Percentiles rank a stretch among this genome's conserved stretches.
phyloP scores from a whole-genome alignment of 352 stramenopile species.

The Pilasporangium apinafurcum region DNA sequence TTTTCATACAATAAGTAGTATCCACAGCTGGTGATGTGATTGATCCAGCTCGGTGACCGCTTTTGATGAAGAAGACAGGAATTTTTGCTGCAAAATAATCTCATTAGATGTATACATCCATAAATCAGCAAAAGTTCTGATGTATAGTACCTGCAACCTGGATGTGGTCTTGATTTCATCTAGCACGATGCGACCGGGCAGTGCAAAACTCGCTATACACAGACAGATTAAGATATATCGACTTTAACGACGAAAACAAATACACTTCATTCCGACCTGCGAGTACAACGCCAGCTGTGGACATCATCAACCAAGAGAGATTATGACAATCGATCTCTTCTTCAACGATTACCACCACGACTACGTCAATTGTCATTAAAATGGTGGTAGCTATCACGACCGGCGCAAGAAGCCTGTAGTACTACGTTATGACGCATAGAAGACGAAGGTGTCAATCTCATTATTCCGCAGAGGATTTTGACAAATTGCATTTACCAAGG shows the following conservation, averaged over 20 bases:
- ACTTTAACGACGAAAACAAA: not conserved
- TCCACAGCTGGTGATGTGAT: conserved; percentile 63
- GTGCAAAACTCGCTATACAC: conserved; percentile 48
- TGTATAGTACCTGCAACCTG: conserved; percentile 36
- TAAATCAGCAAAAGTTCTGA: too few relatives aligned
- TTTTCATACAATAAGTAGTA: conserved; percentile 42
- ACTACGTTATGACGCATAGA: too few relatives aligned
- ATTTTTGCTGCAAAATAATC: conserved; percentile 20
- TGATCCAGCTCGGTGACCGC: conserved; percentile 48
- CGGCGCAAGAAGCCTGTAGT: conserved; percentile 43
- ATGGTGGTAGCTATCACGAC: conserved; percentile 40
- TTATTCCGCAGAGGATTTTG: too few relatives aligned
- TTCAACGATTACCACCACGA: conserved; percentile 32
- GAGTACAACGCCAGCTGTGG: conserved; percentile 43
- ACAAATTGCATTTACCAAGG: too few relatives aligned
- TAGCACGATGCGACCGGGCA: conserved; percentile 48
- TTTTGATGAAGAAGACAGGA: conserved; percentile 15
- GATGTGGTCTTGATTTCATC: conserved; percentile 53
- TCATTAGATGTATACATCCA: not conserved
- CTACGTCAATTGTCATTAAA: conserved; percentile 50
- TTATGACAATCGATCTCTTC: conserved; percentile 67
- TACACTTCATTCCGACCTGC: conserved; percentile 19
- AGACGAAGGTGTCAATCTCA: too few relatives aligned
- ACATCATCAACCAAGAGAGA: conserved; percentile 66
- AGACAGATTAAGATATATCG: not conserved